These are phyloP conservation scores for Phyllosticta ampelicida DNA, from an alignment of 2,329 filamentous ascomycete genomes.

Conservation along the genomic window DNA sequence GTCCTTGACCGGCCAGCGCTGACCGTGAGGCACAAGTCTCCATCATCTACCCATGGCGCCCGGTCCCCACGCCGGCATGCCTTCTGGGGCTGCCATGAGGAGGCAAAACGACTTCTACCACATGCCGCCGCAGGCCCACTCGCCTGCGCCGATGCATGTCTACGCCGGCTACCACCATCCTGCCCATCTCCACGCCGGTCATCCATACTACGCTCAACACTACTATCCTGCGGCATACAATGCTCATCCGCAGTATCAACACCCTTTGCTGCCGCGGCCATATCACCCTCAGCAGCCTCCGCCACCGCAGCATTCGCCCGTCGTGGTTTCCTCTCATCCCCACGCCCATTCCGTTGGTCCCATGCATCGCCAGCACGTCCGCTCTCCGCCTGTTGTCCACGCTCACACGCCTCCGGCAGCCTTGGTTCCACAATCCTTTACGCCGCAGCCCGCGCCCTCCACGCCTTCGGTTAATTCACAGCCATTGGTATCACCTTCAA, in stretches of 20 bases:
- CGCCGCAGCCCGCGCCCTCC: slow-evolving; percentile 17
- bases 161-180: slow-evolving; percentile 26
- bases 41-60: slow-evolving; percentile 58
- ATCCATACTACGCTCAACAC: slow-evolving; percentile 30
- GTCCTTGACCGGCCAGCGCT: slow-evolving; percentile 25
- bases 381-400: slow-evolving; percentile 23
- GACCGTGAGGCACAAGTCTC: slow-evolving; percentile 31
- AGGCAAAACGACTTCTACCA: slow-evolving; percentile 31
- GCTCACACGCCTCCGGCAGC: slow-evolving; percentile 20
- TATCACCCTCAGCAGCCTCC: slow-evolving; percentile 16
- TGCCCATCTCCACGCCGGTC: slow-evolving; percentile 16
- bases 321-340: slow-evolving; percentile 37
- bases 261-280: slow-evolving; percentile 29
- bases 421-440: slow-evolving; percentile 10
- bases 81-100: slow-evolving; percentile 25
- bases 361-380: slow-evolving; percentile 28
- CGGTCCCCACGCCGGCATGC: slow-evolving; percentile 43
- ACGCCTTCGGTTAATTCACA: slow-evolving; percentile 27
- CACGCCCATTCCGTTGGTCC: slow-evolving; percentile 39
- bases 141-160: slow-evolving; percentile 27
- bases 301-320: slow-evolving; percentile 26
- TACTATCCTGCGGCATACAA: slow-evolving; percentile 22
- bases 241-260: slow-evolving; percentile 28
- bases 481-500: slow-evolving; percentile 22
- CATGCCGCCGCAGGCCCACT: slow-evolving; percentile 25